Base-by-base conservation (phyloP, 306 rosid species). In the Luffa acutangula region DNA sequence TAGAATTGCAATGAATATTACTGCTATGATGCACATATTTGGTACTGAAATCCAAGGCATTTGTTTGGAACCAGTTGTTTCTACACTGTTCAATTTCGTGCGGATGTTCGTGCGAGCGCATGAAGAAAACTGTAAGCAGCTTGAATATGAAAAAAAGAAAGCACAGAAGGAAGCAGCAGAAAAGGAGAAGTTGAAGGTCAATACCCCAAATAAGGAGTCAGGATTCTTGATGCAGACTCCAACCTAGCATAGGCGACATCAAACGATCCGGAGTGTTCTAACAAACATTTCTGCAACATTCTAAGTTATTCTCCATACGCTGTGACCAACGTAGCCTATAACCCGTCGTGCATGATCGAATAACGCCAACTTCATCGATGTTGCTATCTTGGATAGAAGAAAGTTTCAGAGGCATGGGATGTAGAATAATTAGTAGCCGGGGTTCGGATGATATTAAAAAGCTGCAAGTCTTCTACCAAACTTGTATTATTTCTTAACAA, bases 101-200 rank as follows among this genome's bases (percentile, higher is more conserved):
- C 87, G 81, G 78, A 87, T 86, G 93, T 91, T 89, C 49, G 71
- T 69, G 25, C 82, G 86, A 86, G 91, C 96, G 5, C 93, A 86
- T n/a, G 87, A 81, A 1, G 96, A 91, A 82, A 89, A 91, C 66
- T 72, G 85, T 82, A 91, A 91, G 84, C 88, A 89, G 85, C 49
- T 87, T 60, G 93, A 86, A 73, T 78, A 81, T 4, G 93, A 91
- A n/a, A 89, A 66, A 69, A 91, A 89, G 90, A 87, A 59, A 85
- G 91, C 88, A 4, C 88, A 80, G 63, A 91, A 89, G 79, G 93
- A 91, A 84, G 88, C 87, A 52, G 93, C 89, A 65, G 93, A 70
- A 20, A 43, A 21, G 76, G 54, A 86, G 66, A 89, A 80, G 84
- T 20, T 76, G 81, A 91, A 86, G 85, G 42, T 82, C 52, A 62